A percentile compares a stretch with the other conserved stretches of the same genome.
phyloP scores from a whole-genome alignment of 2,329 filamentous ascomycete genomes.

The Penicillium nordicum region DNA sequence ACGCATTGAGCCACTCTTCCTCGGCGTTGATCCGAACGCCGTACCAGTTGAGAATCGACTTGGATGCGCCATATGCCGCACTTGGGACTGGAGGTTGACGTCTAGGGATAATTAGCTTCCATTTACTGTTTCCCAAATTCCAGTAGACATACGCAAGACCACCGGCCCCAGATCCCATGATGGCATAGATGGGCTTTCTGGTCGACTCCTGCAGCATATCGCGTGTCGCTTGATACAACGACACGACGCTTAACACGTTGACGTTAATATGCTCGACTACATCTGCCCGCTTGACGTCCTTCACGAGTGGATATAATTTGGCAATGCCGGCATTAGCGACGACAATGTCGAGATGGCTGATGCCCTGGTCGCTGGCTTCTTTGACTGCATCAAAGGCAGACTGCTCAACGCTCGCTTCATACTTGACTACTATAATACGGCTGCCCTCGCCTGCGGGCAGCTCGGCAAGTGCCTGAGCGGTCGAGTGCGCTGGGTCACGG shows the following conservation, averaged over 20 bases:
- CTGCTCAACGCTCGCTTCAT: constrained; percentile 28
- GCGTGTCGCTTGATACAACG: constrained; percentile 32
- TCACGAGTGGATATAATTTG: constrained; percentile 26
- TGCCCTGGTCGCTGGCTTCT: constrained; percentile 23
- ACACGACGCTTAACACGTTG: constrained; percentile 32
- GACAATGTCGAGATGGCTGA: constrained; percentile 35
- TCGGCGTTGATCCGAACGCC: not conserved
- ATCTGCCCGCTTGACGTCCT: constrained; percentile 29
- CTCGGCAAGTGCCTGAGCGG: constrained; percentile 23
- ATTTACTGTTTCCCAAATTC: not conserved
- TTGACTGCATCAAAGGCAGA: constrained; percentile 29
- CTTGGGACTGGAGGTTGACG: not conserved
- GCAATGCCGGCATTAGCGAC: constrained; percentile 40
- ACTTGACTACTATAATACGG: constrained; percentile 30
- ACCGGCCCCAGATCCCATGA: not conserved
- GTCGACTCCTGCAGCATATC: constrained; percentile 29
- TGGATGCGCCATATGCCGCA: not conserved
- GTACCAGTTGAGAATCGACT: not conserved
- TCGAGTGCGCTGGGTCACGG: constrained; percentile 29
- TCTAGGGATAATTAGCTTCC: not conserved
- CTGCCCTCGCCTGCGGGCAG: constrained; percentile 27
- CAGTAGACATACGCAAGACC: not conserved
- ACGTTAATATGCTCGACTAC: constrained; percentile 23
- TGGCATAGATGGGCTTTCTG: not conserved
- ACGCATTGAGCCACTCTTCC: not conserved